Conservation (phyloP, 805 yeast species). For the Candida chilensis region DNA sequence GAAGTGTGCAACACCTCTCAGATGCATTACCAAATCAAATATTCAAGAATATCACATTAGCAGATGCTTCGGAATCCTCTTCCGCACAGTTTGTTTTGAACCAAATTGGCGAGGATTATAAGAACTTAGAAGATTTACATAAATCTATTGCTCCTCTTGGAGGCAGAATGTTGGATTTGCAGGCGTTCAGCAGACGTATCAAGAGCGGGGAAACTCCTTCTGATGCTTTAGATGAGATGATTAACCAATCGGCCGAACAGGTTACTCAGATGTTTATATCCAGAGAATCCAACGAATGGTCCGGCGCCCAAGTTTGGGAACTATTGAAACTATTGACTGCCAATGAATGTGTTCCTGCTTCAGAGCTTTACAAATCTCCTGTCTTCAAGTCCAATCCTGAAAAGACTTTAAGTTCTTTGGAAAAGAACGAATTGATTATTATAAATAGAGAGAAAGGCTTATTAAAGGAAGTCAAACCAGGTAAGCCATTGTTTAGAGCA, state of each 20-base stretch:
- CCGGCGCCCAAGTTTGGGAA: constrained; percentile 82
- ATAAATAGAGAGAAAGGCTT: constrained; percentile 75
- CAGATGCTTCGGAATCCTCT: constrained; percentile 71
- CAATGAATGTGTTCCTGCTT: constrained; percentile 33
- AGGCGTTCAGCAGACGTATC: constrained; percentile 80
- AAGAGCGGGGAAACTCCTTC: constrained; percentile 79
- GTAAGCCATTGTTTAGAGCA: constrained; percentile 75
- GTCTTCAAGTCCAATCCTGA: constrained; percentile 49
- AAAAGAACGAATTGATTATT: constrained; percentile 67
- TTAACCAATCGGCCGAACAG: constrained; percentile 80
- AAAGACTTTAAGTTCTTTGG: constrained; percentile 58
- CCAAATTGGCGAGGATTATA: constrained; percentile 25
- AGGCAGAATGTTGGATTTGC: constrained; percentile 91
- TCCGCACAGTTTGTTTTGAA: constrained; percentile 63
- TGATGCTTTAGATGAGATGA: constrained; percentile 72
- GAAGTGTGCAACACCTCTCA: constrained; percentile 58
- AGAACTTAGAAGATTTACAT: constrained; percentile 29
- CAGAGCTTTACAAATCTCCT: constrained; percentile 46
- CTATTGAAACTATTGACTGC: constrained; percentile 57
- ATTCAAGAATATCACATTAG: constrained; percentile 61
- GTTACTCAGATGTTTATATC: constrained; percentile 68
- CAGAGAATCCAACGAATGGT: constrained; percentile 37
- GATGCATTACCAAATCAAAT: constrained; percentile 82
- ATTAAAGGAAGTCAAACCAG: constrained; percentile 55
- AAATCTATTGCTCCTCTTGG: constrained; percentile 69